Percentiles rank a stretch among this genome's conserved stretches.
Conservation (phyloP, 805 yeast genomes). For the Candida rishiriensis region DNA sequence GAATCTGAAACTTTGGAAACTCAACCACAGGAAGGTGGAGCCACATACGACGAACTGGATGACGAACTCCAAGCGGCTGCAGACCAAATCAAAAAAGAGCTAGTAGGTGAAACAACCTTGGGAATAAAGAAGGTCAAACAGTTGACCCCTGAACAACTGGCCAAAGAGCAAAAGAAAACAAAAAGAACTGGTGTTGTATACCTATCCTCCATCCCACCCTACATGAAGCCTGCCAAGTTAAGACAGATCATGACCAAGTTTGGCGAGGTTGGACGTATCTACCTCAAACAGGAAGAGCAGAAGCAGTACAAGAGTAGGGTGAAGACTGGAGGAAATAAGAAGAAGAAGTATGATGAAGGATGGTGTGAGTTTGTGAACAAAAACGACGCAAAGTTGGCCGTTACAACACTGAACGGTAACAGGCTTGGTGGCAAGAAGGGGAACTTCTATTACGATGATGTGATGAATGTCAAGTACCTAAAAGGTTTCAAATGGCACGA, state of each 20-base stretch:
- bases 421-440: constrained; percentile 90
- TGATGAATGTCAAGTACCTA: constrained; percentile 83
- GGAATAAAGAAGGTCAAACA: constrained; percentile 45
- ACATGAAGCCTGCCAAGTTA: constrained; percentile 91
- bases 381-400: constrained; percentile 84
- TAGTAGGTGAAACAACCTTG: constrained; percentile 21
- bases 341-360: constrained; percentile 84
- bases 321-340: constrained; percentile 88
- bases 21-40: not conserved
- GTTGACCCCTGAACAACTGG: constrained; percentile 53
- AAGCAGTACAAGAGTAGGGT: constrained; percentile 60
- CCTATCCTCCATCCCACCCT: constrained; percentile 87
- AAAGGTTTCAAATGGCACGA: constrained; percentile 95
- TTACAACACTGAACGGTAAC: constrained; percentile 80
- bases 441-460: constrained; percentile 88
- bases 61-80: constrained; percentile 5
- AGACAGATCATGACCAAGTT: constrained; percentile 75
- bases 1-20: not conserved
- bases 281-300: constrained; percentile 80
- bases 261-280: constrained; percentile 85
- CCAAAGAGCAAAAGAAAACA: constrained; percentile 48
- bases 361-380: constrained; percentile 92
- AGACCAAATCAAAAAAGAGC: constrained; percentile 15
- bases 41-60: constrained; percentile 5
- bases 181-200: constrained; percentile 90